phyloP scores from a whole-genome alignment of 2,329 filamentous ascomycete species.

The Calonectria naviculata region DNA sequence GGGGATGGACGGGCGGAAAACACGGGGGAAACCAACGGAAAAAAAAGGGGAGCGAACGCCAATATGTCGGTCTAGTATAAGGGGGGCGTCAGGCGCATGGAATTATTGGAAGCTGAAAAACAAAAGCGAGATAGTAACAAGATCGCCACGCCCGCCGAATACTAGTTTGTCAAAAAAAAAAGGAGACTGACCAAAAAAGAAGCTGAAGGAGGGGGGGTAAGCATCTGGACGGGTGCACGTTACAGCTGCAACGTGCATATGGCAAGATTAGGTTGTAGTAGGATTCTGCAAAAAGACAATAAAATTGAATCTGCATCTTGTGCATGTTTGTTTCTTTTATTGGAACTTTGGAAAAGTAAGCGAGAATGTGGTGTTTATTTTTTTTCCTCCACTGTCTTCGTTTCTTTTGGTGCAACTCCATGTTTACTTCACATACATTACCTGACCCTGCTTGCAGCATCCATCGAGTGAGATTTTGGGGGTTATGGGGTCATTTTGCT shows the following conservation, averaged over 20 bases:
- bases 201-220: background rate
- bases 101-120: background rate
- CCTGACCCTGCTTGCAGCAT: background rate
- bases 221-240: background rate
- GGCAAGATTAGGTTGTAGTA: slow-evolving; percentile 1
- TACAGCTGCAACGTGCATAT: background rate
- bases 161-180: background rate
- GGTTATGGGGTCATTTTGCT: background rate
- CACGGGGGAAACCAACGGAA: background rate
- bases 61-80: background rate
- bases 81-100: background rate
- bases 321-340: background rate
- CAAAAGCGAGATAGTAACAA: background rate
- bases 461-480: background rate
- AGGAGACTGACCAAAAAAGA: no score
- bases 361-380: background rate
- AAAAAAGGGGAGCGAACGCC: background rate
- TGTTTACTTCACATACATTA: background rate
- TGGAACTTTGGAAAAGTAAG: background rate
- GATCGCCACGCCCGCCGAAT: background rate
- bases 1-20: background rate
- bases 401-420: no score
- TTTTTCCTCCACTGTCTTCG: background rate
- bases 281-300: background rate
- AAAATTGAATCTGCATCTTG: background rate